Evolutionary conservation across 2,329 filamentous ascomycete species (phyloP).

Genomic region (Cytospora schulzeri): DNA sequence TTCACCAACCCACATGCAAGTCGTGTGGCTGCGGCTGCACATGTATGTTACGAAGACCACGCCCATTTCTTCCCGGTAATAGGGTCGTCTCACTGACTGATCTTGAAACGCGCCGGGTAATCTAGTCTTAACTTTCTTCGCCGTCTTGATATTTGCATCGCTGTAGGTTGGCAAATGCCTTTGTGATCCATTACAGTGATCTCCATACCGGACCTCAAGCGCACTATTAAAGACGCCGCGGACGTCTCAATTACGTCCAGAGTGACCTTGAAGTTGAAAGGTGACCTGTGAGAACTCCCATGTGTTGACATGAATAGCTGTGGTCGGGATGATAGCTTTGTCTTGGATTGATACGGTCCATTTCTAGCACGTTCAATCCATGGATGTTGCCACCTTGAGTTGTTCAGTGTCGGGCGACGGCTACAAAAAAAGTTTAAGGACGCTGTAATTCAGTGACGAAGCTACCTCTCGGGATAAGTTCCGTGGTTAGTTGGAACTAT

Average conservation of each 20-base stretch:
- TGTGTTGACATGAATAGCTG: not conserved
- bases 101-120: constrained; percentile 33
- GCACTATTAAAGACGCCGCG: constrained; percentile 15
- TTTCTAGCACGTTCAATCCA: too few relatives aligned
- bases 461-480: not conserved
- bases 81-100: constrained; percentile 7
- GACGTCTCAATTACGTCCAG: constrained; percentile 26
- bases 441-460: not conserved
- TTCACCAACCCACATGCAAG: too few relatives aligned
- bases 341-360: not conserved
- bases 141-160: constrained; percentile 30
- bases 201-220: constrained; percentile 31
- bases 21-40: too few relatives aligned
- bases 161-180: constrained; percentile 33
- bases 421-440: not conserved
- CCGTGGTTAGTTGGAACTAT: not conserved
- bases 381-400: not conserved
- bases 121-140: constrained; percentile 32
- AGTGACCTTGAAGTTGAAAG: constrained; percentile 17
- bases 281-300: not conserved
- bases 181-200: constrained; percentile 35
- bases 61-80: too few relatives aligned
- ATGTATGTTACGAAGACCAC: too few relatives aligned
- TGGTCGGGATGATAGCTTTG: not conserved
- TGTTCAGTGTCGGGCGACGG: too few relatives aligned